Conservation (phyloP, 208 protist species). For the Acanthamoeba culbertsoni region DNA sequence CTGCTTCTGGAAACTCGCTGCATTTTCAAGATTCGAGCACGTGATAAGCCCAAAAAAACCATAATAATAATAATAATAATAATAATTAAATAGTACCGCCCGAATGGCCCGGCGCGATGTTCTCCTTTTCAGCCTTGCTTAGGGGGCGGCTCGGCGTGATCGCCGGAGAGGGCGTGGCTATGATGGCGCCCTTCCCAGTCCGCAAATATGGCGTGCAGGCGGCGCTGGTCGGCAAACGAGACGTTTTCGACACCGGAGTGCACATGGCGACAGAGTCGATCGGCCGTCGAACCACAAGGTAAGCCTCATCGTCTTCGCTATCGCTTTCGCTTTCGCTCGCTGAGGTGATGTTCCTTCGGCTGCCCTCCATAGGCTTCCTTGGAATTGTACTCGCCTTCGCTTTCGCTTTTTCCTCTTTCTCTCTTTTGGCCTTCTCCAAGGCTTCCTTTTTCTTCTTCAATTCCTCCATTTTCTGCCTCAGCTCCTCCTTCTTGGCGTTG, state of each 20-base stretch:
- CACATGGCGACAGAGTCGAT: not conserved
- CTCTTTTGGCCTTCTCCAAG: not conserved
- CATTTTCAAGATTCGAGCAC: not conserved
- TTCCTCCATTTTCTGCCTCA: not conserved
- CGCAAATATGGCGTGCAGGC: not conserved
- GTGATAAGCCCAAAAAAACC: not conserved
- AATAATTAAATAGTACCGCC: not conserved
- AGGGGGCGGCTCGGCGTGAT: not conserved
- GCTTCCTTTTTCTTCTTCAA: not conserved
- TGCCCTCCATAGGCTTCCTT: not conserved
- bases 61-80: not conserved
- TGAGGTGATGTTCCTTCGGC: not conserved
- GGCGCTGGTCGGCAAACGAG: not conserved
- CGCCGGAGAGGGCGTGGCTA: conserved; percentile 3
- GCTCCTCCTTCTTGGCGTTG: not conserved
- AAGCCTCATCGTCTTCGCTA: not conserved
- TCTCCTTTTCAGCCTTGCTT: not conserved
- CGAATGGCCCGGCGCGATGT: not conserved
- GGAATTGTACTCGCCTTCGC: not conserved
- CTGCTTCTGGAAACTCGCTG: not conserved
- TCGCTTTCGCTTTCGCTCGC: not conserved
- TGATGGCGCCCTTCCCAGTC: not conserved
- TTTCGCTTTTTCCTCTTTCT: not conserved
- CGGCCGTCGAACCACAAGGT: too few relatives aligned
- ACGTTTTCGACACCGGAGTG: not conserved